phyloP scores from a whole-genome alignment of 805 yeast species.

The Tetrapisispora nanseiensis region DNA sequence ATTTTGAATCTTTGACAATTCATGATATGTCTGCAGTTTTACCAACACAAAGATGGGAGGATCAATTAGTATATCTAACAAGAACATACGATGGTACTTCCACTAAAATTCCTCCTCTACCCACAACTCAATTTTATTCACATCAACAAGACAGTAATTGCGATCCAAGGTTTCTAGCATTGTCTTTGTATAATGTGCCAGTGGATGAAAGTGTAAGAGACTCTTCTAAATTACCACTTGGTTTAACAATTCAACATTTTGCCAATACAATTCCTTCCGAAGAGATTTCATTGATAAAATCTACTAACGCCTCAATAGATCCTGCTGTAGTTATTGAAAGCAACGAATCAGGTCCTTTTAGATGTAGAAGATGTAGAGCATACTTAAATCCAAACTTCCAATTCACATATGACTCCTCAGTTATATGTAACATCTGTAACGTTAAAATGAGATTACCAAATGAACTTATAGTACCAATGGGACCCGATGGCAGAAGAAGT shows the following conservation, averaged over 20 bases:
- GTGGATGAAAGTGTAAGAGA: slow-evolving; percentile 56
- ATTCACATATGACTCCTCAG: slow-evolving; percentile 46
- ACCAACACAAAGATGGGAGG: slow-evolving; percentile 28
- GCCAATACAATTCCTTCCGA: slow-evolving; percentile 46
- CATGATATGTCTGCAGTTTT: slow-evolving; percentile 22
- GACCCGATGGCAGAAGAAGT: slow-evolving; percentile 48
- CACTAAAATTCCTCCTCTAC: slow-evolving; percentile 73
- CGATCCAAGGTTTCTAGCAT: slow-evolving; percentile 66
- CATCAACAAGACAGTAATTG: slow-evolving; percentile 73
- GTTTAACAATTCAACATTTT: slow-evolving; percentile 75
- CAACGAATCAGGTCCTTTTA: slow-evolving; percentile 38
- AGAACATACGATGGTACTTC: slow-evolving; percentile 59
- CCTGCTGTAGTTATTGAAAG: not conserved
- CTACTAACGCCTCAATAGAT: slow-evolving; percentile 18
- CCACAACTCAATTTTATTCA: slow-evolving; percentile 59
- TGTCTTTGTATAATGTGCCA: slow-evolving; percentile 79
- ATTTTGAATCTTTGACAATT: slow-evolving; percentile 1
- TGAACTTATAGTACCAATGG: slow-evolving; percentile 57
- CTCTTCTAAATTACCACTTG: slow-evolving; percentile 69
- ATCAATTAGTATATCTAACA: slow-evolving; percentile 30
- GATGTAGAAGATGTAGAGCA: slow-evolving; percentile 88
- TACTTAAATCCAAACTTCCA: slow-evolving; percentile 81
- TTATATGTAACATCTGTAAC: slow-evolving; percentile 81
- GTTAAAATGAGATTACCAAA: slow-evolving; percentile 59
- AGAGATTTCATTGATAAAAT: slow-evolving; percentile 44